These are phyloP conservation scores for Tulasnella sp. DNA, from an alignment of 768 basidiomycete genomes.

Conservation along the genomic window DNA sequence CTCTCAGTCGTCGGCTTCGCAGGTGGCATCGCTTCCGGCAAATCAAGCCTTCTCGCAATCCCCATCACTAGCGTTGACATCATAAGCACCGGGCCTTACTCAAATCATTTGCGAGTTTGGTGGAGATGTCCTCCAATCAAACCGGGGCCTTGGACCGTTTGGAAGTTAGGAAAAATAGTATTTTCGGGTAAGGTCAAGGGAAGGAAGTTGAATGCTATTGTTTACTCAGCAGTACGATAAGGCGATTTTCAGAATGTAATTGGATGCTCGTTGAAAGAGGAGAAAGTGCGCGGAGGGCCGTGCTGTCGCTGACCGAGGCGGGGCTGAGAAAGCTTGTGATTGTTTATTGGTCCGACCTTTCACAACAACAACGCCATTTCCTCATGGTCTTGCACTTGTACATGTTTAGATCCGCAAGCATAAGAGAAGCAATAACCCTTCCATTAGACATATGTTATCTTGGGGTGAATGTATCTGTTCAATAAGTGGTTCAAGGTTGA, in stretches of 20 bases:
- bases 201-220: constrained; percentile 69
- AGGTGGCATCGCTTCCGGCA: constrained; percentile 94
- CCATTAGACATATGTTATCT: no score
- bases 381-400: no score
- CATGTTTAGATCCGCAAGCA: no score
- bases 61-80: constrained; percentile 94
- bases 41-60: constrained; percentile 80
- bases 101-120: constrained; percentile 73
- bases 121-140: constrained; percentile 54
- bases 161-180: constrained; percentile 73
- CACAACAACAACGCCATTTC: no score
- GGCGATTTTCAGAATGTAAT: constrained; percentile 68
- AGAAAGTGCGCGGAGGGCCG: constrained; percentile 76
- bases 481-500: no score
- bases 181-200: constrained; percentile 75
- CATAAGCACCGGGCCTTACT: constrained; percentile 70
- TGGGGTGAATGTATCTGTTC: no score
- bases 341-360: constrained; percentile 70
- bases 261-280: constrained; percentile 68
- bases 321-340: constrained; percentile 79
- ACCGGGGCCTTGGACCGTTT: constrained; percentile 75
- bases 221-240: constrained; percentile 84
- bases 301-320: constrained; percentile 87
- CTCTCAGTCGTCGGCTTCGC: constrained; percentile 83
- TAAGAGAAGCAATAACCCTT: no score